phyloP scores from a whole-genome alignment of 2,329 filamentous ascomycete species.

The Neofusicoccum parvum region DNA sequence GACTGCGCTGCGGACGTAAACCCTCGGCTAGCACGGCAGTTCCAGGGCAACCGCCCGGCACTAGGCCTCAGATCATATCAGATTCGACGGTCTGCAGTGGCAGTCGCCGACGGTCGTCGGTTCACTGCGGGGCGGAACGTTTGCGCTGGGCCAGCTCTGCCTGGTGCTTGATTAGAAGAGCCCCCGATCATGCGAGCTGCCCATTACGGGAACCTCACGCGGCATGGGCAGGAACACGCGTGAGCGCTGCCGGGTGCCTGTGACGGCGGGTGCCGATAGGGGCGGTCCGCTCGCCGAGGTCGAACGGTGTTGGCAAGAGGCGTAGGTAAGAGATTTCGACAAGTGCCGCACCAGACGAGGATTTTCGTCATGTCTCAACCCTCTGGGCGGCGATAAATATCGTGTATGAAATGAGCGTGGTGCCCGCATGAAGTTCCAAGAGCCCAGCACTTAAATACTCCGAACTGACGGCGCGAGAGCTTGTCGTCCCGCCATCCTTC shows the following conservation, averaged over 20 bases:
- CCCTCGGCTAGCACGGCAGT: not conserved
- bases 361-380: not conserved
- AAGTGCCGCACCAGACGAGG: not conserved
- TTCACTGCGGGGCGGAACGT: too few relatives aligned
- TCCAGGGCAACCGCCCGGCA: not conserved
- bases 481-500: not conserved
- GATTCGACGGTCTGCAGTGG: not conserved
- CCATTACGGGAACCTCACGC: slow-evolving; percentile 14
- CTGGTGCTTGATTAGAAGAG: not conserved
- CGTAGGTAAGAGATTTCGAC: not conserved
- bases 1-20: not conserved
- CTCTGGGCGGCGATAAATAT: not conserved
- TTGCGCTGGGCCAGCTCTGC: not conserved
- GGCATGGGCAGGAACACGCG: slow-evolving; percentile 2
- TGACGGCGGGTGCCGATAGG: not conserved
- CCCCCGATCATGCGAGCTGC: slow-evolving; percentile 3
- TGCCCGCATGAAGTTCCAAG: not conserved
- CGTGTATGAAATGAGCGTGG: not conserved
- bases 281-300: too few relatives aligned
- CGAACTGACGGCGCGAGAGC: not conserved
- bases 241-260: not conserved
- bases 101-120: too few relatives aligned
- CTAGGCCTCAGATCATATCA: not conserved
- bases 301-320: slow-evolving; percentile 1
- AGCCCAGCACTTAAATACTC: not conserved